Percentiles rank a stretch among this genome's conserved stretches.
Evolutionary conservation across 352 stramenopile species (phyloP).

Genomic region (Globisporangium acanthophoron): DNA sequence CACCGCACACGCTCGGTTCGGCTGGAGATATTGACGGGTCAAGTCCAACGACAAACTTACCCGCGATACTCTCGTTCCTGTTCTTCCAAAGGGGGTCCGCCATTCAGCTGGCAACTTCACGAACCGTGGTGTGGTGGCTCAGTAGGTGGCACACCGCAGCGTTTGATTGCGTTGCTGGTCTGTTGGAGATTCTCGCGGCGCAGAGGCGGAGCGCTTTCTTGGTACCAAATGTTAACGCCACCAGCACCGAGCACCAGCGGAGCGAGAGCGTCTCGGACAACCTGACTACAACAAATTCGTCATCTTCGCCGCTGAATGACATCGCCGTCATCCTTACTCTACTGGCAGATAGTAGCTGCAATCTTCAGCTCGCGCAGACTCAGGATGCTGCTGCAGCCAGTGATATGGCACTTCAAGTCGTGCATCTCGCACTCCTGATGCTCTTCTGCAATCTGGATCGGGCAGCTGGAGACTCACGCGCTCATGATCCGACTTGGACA

Average conservation of each 20-base stretch:
- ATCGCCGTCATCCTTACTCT: constrained; percentile 27
- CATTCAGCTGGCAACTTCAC: constrained; percentile 34
- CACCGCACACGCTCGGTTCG: constrained; percentile 11
- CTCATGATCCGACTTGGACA: background rate
- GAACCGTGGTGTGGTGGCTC: constrained; percentile 59
- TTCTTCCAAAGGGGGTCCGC: constrained; percentile 36
- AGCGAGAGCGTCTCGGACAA: background rate
- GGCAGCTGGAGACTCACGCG: background rate
- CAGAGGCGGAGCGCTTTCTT: background rate
- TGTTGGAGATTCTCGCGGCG: constrained; percentile 8
- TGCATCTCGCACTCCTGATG: constrained; percentile 22
- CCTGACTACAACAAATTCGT: background rate
- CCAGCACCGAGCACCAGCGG: too few species aligned
- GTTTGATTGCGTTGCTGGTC: constrained; percentile 28
- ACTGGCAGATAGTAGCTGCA: constrained; percentile 23
- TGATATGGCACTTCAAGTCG: constrained; percentile 26
- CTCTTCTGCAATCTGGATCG: constrained; percentile 10
- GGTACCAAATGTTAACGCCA: background rate
- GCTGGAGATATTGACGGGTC: constrained; percentile 1
- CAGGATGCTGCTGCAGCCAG: background rate
- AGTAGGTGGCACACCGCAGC: constrained; percentile 54
- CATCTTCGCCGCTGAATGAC: constrained; percentile 23
- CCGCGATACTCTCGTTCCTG: constrained; percentile 33
- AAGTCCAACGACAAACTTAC: constrained; percentile 12
- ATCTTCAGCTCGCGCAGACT: constrained; percentile 5